A percentile compares a stretch with the other conserved stretches of the same genome.
These are phyloP conservation scores for Neophaeococcomyces mojaviensis DNA, from an alignment of 2,329 filamentous ascomycete species.

Conservation along the genomic window DNA sequence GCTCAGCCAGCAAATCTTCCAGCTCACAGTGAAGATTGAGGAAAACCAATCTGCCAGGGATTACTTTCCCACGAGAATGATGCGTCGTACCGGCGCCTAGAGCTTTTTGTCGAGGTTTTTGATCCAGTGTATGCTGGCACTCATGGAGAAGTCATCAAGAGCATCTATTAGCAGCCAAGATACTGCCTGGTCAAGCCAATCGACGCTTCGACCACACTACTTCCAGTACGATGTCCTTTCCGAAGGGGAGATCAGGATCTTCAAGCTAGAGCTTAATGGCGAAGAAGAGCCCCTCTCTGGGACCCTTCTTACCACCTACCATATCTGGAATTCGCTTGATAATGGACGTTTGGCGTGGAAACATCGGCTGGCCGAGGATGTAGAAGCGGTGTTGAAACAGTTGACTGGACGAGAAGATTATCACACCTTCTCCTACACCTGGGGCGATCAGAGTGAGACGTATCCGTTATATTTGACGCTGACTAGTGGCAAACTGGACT, in stretches of 20 bases:
- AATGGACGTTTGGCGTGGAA: not conserved
- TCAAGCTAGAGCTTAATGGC: not conserved
- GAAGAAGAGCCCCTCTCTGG: not conserved
- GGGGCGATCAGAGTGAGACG: not conserved
- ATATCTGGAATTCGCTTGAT: too few species aligned
- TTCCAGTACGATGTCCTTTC: not conserved
- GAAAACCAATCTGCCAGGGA: too few species aligned
- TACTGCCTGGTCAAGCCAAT: too few species aligned
- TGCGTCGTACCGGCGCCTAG: too few species aligned
- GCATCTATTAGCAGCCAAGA: too few species aligned
- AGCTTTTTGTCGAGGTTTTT: too few species aligned
- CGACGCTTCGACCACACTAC: not conserved
- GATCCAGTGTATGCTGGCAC: too few species aligned
- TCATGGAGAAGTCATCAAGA: too few species aligned
- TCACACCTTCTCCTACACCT: conserved; percentile 5
- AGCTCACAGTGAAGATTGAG: too few species aligned
- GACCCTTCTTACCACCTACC: not conserved
- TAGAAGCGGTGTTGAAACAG: not conserved
- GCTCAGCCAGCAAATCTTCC: too few species aligned
- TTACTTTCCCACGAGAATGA: too few species aligned
- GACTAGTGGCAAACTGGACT: not conserved
- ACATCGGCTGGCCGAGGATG: too few species aligned
- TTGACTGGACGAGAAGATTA: not conserved
- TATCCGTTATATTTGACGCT: not conserved
- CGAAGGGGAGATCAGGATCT: not conserved